These are phyloP conservation scores for Tetragonia tetragonoides DNA, from an alignment of 148 eudicot genomes.

Conservation along the genomic window DNA sequence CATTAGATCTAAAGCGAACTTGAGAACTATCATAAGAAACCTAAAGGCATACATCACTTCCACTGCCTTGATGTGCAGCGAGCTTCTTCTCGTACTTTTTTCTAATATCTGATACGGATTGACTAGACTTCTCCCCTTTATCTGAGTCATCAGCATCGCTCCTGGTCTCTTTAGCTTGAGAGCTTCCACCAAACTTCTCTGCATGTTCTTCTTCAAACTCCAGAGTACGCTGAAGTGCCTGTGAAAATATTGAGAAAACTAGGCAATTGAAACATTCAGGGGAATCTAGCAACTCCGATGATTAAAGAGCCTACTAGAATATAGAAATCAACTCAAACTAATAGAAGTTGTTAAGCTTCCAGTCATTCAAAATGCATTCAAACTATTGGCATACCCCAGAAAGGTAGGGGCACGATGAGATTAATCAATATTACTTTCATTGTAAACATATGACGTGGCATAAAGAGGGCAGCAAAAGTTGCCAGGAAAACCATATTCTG, in stretches of 20 bases:
- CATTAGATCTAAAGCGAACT: not conserved
- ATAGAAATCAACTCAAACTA: not conserved
- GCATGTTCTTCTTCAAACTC: slow-evolving; percentile 98
- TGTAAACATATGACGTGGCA: not conserved
- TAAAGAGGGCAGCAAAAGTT: not conserved
- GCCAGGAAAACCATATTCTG: not conserved
- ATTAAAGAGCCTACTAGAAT: not conserved
- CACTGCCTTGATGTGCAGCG: slow-evolving; percentile 77
- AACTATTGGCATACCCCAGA: not conserved
- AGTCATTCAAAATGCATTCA: slow-evolving; percentile 2
- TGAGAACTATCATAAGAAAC: not conserved
- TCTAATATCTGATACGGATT: slow-evolving; percentile 72
- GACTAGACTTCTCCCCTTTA: slow-evolving; percentile 45
- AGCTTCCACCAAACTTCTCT: slow-evolving; percentile 84
- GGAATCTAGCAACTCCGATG: not conserved
- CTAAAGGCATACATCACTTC: slow-evolving; percentile 43
- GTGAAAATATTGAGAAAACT: slow-evolving; percentile 14
- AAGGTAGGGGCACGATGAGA: not conserved
- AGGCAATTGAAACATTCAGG: not conserved
- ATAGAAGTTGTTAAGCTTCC: not conserved
- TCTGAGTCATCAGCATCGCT: slow-evolving; percentile 54
- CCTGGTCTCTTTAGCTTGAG: slow-evolving; percentile 50
- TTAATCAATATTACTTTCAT: not conserved
- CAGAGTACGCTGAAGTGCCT: slow-evolving; percentile 94
- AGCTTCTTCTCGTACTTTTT: slow-evolving; percentile 96